These are phyloP conservation scores for Circinella umbellata DNA, from an alignment of 371 early-diverging fungal species.

Conservation along the genomic window DNA sequence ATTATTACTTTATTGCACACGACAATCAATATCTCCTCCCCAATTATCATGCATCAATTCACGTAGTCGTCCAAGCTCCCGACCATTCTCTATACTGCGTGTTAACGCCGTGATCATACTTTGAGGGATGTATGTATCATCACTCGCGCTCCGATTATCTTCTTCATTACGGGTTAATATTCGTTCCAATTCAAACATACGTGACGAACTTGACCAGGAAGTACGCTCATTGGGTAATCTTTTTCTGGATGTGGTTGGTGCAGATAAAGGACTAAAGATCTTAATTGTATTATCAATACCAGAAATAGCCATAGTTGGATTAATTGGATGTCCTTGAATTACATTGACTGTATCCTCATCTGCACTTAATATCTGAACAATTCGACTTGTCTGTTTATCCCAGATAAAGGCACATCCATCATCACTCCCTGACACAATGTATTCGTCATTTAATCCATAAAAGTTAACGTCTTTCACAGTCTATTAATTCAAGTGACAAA, in stretches of 20 bases:
- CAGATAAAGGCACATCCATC: conserved; percentile 80
- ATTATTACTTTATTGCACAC: conserved; percentile 3
- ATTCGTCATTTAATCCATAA: conserved; percentile 69
- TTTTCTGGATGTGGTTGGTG: conserved; percentile 28
- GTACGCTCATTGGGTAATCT: conserved; percentile 27
- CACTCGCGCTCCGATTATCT: conserved; percentile 18
- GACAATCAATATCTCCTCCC: conserved; percentile 12
- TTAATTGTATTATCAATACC: conserved; percentile 82
- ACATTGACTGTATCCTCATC: conserved; percentile 72
- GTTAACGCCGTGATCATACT: conserved; percentile 33
- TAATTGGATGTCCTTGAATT: conserved; percentile 53
- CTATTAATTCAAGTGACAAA: conserved; percentile 24
- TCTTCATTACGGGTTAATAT: conserved; percentile 34
- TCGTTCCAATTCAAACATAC: conserved; percentile 34
- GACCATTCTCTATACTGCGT: conserved; percentile 9
- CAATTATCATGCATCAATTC: conserved; percentile 11
- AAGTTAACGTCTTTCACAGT: conserved; percentile 86
- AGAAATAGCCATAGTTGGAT: conserved; percentile 56
- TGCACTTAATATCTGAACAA: conserved; percentile 70
- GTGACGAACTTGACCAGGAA: conserved; percentile 41
- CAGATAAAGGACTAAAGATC: conserved; percentile 66
- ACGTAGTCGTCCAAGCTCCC: not conserved
- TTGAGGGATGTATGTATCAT: conserved; percentile 27
- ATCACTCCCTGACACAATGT: conserved; percentile 81
- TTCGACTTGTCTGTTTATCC: conserved; percentile 65